A percentile compares a stretch with the other conserved stretches of the same genome.
phyloP scores from a whole-genome alignment of 345 rosid species.

The Salix suchowensis region DNA sequence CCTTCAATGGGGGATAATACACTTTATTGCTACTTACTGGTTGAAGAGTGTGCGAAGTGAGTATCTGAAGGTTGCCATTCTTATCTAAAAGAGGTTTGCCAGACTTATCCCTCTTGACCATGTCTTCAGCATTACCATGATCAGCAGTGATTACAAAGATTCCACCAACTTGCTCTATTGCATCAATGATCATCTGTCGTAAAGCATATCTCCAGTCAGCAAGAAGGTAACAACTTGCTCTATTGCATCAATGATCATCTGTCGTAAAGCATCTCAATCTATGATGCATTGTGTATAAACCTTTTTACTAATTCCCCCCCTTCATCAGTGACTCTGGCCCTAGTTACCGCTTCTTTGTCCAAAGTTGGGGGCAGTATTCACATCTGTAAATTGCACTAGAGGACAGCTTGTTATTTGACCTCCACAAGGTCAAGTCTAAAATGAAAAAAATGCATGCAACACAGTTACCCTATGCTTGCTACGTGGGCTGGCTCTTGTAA shows the following conservation, averaged over 20 bases:
- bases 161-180: slow-evolving; percentile 81
- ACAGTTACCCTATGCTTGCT: not conserved
- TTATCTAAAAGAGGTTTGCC: slow-evolving; percentile 68
- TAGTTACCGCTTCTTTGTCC: not conserved
- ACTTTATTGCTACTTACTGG: slow-evolving; percentile 56
- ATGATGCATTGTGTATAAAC: not conserved
- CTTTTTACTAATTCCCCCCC: not conserved
- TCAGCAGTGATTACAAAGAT: slow-evolving; percentile 92
- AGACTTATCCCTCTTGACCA: slow-evolving; percentile 85
- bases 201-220: slow-evolving; percentile 1
- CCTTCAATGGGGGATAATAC: not conserved
- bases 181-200: slow-evolving; percentile 78
- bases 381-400: not conserved
- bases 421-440: not conserved
- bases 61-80: slow-evolving; percentile 74
- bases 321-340: not conserved
- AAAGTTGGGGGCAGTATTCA: not conserved
- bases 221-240: slow-evolving; percentile 44
- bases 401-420: not conserved
- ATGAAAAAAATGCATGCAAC: not conserved
- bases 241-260: slow-evolving; percentile 82
- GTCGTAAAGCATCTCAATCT: slow-evolving; percentile 19
- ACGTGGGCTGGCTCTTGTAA: not conserved
- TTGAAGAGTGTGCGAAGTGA: slow-evolving; percentile 90
- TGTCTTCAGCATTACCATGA: slow-evolving; percentile 98